phyloP scores from a whole-genome alignment of 2,329 filamentous ascomycete genomes.

The Chaetomium globosum region DNA sequence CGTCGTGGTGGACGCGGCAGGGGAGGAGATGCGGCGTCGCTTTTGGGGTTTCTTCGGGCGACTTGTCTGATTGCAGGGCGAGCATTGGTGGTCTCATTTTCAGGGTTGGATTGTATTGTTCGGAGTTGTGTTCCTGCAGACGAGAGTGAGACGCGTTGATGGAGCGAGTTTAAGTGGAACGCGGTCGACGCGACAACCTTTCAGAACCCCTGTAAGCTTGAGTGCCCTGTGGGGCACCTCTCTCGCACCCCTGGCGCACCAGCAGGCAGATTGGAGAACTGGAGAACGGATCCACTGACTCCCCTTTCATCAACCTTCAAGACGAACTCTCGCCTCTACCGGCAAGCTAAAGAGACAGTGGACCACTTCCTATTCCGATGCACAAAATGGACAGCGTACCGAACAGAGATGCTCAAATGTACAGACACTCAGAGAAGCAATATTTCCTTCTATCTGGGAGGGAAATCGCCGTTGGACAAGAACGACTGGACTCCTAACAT shows the following conservation, averaged over 20 bases:
- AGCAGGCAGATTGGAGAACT: neutral
- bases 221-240: neutral
- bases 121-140: neutral
- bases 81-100: slow-evolving; percentile 50
- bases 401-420: too few species aligned
- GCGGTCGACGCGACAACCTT: slow-evolving; percentile 12
- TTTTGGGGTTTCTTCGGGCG: slow-evolving; percentile 38
- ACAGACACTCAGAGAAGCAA: too few species aligned
- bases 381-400: too few species aligned
- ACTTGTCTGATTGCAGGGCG: slow-evolving; percentile 39
- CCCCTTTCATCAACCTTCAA: neutral
- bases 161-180: slow-evolving; percentile 16
- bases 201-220: neutral
- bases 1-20: slow-evolving; percentile 77
- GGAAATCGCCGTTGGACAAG: too few species aligned
- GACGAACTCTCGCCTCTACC: too few species aligned
- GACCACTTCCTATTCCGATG: too few species aligned
- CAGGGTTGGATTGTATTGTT: neutral
- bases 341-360: too few species aligned
- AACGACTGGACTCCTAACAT: too few species aligned
- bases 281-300: too few species aligned
- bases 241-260: neutral
- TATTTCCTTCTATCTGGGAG: too few species aligned
- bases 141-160: slow-evolving; percentile 6
- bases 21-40: slow-evolving; percentile 73